A percentile compares a stretch with the other conserved stretches of the same genome.
These are phyloP conservation scores for Didymella lethalis DNA, from an alignment of 2,329 filamentous ascomycete species.

Conservation along the genomic window DNA sequence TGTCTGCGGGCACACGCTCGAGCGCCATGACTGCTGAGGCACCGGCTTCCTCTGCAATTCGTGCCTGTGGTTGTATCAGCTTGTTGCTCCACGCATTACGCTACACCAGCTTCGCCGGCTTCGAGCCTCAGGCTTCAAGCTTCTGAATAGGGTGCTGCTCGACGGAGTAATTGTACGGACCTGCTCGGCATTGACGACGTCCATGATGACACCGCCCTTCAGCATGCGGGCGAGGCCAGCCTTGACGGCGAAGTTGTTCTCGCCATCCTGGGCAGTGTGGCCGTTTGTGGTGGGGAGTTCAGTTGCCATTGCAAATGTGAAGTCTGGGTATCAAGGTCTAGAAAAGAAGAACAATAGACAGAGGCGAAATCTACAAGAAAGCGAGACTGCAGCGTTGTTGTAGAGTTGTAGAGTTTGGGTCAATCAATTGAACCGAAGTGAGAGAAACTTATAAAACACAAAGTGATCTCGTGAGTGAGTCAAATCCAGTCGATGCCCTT, in stretches of 20 bases:
- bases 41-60: conserved; percentile 96
- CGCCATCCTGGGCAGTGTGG: conserved; percentile 54
- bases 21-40: conserved; percentile 98
- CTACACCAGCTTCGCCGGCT: neutral
- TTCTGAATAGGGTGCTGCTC: neutral
- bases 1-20: conserved; percentile 96
- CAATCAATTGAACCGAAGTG: neutral
- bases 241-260: conserved; percentile 83
- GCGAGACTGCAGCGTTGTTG: neutral
- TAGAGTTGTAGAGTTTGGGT: neutral
- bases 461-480: conserved; percentile 29
- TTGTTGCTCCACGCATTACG: no score
- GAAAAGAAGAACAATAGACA: neutral
- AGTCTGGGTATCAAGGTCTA: conserved; percentile 1
- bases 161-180: conserved; percentile 49
- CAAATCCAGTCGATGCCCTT: conserved; percentile 34
- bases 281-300: conserved; percentile 59
- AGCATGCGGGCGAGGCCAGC: conserved; percentile 96
- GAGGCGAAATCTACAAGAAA: neutral
- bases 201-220: conserved; percentile 99
- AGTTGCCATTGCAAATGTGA: conserved; percentile 51
- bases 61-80: conserved; percentile 66
- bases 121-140: neutral
- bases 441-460: conserved; percentile 17
- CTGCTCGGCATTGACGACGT: conserved; percentile 91